These are phyloP conservation scores for Colletotrichum tabaci DNA, from an alignment of 2,329 filamentous ascomycete species.

Conservation along the genomic window DNA sequence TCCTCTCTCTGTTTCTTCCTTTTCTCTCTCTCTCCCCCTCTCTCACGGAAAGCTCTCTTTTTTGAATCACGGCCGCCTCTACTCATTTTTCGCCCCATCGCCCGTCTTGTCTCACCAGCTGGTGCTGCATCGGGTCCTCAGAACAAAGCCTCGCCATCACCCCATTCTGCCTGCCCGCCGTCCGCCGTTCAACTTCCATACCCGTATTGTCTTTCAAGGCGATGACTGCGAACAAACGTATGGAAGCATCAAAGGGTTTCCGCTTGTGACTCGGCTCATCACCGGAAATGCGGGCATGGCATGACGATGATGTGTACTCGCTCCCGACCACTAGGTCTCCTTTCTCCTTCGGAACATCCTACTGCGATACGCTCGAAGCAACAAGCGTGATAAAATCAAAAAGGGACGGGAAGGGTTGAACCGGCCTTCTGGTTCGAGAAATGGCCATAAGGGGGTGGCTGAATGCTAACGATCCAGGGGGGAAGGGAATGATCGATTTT, in stretches of 20 bases:
- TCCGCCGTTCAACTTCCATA: not conserved
- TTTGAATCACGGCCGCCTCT: not conserved
- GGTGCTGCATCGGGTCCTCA: slow-evolving; percentile 5
- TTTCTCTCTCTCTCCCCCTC: not conserved
- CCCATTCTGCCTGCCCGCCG: slow-evolving; percentile 20
- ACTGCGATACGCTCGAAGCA: not conserved
- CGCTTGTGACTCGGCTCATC: slow-evolving; percentile 1
- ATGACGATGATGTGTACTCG: not conserved
- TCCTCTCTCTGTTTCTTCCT: not conserved
- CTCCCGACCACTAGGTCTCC: slow-evolving; percentile 31
- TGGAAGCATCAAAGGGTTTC: not conserved
- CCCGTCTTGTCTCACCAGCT: slow-evolving; percentile 18
- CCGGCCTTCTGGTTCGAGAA: slow-evolving; percentile 1
- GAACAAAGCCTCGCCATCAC: slow-evolving; percentile 20
- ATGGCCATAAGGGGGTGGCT: not conserved
- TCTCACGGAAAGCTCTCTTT: not conserved
- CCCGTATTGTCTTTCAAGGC: not conserved
- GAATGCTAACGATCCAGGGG: slow-evolving; percentile 4
- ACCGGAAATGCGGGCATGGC: not conserved
- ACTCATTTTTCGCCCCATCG: slow-evolving; percentile 13
- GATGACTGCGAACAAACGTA: not conserved
- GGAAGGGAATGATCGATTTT: not conserved
- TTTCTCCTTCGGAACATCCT: not conserved
- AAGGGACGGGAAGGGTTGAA: not conserved
- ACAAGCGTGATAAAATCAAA: not conserved